Evolutionary conservation across 768 basidiomycete genomes (phyloP), one percentile per base, ranked within the genome.

Genomic region (Suillus subluteus): DNA sequence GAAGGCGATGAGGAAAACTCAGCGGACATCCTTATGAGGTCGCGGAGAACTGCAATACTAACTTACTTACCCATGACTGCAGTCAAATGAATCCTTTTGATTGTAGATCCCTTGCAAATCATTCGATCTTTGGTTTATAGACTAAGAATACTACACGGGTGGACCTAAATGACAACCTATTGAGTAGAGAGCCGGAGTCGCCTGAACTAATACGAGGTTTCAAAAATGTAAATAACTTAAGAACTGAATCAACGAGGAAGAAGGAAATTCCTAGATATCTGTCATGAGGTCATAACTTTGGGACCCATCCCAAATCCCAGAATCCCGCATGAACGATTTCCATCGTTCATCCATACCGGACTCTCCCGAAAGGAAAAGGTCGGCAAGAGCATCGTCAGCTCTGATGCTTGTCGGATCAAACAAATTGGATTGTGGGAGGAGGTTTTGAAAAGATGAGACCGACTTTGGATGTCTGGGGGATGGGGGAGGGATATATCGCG

Each of bases 291-390:
- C 59, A 32, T 61, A 43, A 21, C 18, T 30, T 30, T 61, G 59
- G 21, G 41, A 30, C 13, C 62, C 79, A 69, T 86, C 84, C 62
- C 89, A 70, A 54, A 90, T 75, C 21, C 87, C 87, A 12, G 86
- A 84, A 65, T 88, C 85, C 44, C 84, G 83, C 84, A 91, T 88
- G 69, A 91, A 86, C 11, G 83, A 82, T 72, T 81, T 83, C 90
- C 90, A 91, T 71, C 86, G 86, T 63, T 89, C 86, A 68, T 88
- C 87, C 73, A 88, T 86, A 13, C 83, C 82, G n/a, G 83, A 83
- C 62, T 88, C 86, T 32, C 86, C 86, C 23, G 83, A 79, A 74
- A 86, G 81, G 73, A 87, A 81, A 80, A 86, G 35, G 80, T 43
- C 59, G 32, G 26, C 12, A 21, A 43, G 18, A 43, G 32, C 41